These are phyloP conservation scores for Eimeria falciformis DNA, from an alignment of 169 alveolate genomes.

Conservation along the genomic window DNA sequence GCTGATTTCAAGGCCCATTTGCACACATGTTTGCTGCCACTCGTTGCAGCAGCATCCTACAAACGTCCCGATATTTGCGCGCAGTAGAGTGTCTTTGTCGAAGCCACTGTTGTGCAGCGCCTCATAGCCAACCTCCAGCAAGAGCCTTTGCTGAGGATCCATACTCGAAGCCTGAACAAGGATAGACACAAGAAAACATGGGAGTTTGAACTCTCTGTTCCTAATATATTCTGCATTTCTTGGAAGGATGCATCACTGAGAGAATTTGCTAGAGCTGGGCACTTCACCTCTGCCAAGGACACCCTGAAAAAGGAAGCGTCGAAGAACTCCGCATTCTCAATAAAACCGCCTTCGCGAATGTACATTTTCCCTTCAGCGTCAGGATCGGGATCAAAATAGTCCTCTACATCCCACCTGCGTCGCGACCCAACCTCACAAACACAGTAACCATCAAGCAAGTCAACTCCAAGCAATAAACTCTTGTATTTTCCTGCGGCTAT, in stretches of 20 bases:
- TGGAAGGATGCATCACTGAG: no score
- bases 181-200: no score
- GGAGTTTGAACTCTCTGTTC: background rate
- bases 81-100: conserved; percentile 76
- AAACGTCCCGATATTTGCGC: conserved; percentile 82
- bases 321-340: conserved; percentile 85
- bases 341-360: conserved; percentile 87
- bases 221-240: background rate
- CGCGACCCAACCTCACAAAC: no score
- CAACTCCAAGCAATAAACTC: background rate
- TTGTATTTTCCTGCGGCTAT: no score
- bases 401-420: conserved; percentile 87
- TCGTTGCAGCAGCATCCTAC: conserved; percentile 87
- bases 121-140: conserved; percentile 84
- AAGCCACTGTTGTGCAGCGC: conserved; percentile 84
- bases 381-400: conserved; percentile 83
- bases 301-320: conserved; percentile 84
- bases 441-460: background rate
- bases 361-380: conserved; percentile 86
- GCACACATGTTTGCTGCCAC: conserved; percentile 83
- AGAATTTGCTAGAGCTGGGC: background rate
- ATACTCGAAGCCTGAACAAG: conserved; percentile 84
- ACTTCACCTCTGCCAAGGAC: conserved; percentile 78
- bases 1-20: conserved; percentile 69
- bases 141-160: conserved; percentile 90